Evolutionary conservation across 208 protist genomes (phyloP), one percentile per base, ranked within the genome.

Genomic region (Hexamita inflata): DNA sequence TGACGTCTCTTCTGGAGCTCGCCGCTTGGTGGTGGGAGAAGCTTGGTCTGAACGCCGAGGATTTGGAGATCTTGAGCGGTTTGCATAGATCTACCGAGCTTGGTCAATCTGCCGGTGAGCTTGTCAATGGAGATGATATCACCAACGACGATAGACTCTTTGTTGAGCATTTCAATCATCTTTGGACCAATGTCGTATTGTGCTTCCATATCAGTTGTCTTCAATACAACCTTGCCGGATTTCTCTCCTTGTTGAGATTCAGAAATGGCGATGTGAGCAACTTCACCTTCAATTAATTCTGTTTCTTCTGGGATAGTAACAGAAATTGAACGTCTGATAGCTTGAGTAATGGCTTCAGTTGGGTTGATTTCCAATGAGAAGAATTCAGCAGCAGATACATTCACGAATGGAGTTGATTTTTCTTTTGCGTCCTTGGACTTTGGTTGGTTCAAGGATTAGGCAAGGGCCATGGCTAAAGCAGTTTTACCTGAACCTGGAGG

Each of bases 101-200:
- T 94, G 59, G 89, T 95, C 74, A 99, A 91, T 62, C 91, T 89
- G 26, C 96, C 96, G 15, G 90, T 97, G 0, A 92, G 90, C 86
- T 98, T 98, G 88, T 99, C 96, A 75, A 99, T 99, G 11, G 90
- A 92, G 77, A 99, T 98, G 29, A 99, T 93, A 79, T 99, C 97
- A 41, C 94, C 94, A 26, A 92, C 88, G 73, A 89, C 83, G 30
- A 97, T 89, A 86, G 98, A 98, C 82, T 98, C 94, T 82, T 97
- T 98, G 66, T 89, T 89, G 39, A 99, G 85, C 64, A 89, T 86
- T 38, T 99, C 97, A 80, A 99, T 98, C 95, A 99, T 98, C 84
- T 98, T 98, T 62, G 88, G 82, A n/a, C 96, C 96, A 11, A 99
- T 86, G 80, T 99, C 95, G 85, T 97, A 99, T 24, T 94, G 88